Percentiles rank a stretch among this genome's conserved stretches.
These are phyloP conservation scores for Fraxinus paxiana DNA, from an alignment of 305 asterid genomes.

Conservation along the genomic window DNA sequence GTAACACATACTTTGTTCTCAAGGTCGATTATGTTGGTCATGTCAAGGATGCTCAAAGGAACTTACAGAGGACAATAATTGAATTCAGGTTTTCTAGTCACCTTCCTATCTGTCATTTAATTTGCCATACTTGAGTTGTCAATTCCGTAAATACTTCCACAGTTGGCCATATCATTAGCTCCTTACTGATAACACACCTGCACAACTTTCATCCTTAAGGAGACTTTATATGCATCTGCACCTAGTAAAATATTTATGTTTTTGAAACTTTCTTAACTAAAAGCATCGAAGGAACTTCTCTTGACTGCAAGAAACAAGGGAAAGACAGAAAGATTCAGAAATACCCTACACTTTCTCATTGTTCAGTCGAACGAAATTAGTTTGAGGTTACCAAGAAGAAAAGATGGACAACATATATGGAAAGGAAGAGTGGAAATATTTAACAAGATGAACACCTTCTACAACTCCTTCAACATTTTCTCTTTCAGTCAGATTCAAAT, in stretches of 20 bases:
- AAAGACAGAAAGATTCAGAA: neutral
- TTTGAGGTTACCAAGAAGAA: neutral
- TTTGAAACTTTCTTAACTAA: constrained; percentile 14
- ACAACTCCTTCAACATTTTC: neutral
- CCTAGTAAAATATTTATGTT: neutral
- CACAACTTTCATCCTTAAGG: constrained; percentile 13
- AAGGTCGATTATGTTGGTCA: constrained; percentile 81
- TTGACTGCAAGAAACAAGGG: constrained; percentile 18
- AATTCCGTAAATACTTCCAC: constrained; percentile 14
- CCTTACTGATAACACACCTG: constrained; percentile 8
- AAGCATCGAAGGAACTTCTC: constrained; percentile 8
- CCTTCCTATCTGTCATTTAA: constrained; percentile 17
- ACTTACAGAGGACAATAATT: constrained; percentile 61
- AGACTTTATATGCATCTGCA: constrained; percentile 14
- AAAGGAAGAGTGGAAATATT: neutral
- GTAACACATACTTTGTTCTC: constrained; percentile 18
- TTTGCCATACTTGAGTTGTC: constrained; percentile 20
- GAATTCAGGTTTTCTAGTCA: constrained; percentile 60
- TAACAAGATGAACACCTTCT: neutral
- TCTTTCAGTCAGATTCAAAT: neutral
- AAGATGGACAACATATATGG: neutral
- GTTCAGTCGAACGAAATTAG: neutral
- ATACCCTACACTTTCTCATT: neutral
- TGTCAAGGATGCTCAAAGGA: constrained; percentile 79
- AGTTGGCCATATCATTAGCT: constrained; percentile 17